A percentile compares a stretch with the other conserved stretches of the same genome.
Evolutionary conservation across 345 rosid species (phyloP).

Genomic region (Sisymbrium altissimum): DNA sequence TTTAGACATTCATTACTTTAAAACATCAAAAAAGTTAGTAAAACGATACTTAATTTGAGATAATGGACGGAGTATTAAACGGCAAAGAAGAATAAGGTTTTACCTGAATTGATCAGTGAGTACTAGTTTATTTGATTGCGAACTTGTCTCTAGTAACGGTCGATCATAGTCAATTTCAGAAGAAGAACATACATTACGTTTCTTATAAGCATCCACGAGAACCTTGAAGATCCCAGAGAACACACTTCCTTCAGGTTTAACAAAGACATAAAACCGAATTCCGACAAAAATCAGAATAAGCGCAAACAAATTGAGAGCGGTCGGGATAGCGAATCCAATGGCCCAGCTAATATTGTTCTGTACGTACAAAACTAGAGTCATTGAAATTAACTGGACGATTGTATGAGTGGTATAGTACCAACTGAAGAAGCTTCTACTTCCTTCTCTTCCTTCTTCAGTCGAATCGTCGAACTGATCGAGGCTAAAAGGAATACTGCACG

Average conservation of each 20-base stretch:
- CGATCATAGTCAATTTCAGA: slow-evolving; percentile 35
- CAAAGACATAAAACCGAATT: slow-evolving; percentile 50
- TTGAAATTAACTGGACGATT: slow-evolving; percentile 46
- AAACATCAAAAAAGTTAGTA: not conserved
- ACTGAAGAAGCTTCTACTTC: slow-evolving; percentile 63
- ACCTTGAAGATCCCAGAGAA: slow-evolving; percentile 53
- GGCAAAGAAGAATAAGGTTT: not conserved
- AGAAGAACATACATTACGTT: slow-evolving; percentile 39
- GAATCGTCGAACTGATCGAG: slow-evolving; percentile 74
- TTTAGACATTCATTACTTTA: not conserved
- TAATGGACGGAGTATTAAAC: too few species aligned
- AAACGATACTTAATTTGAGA: not conserved
- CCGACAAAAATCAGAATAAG: slow-evolving; percentile 59
- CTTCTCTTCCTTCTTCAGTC: slow-evolving; percentile 65
- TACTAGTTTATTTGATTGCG: slow-evolving; percentile 36
- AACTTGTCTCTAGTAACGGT: slow-evolving; percentile 47
- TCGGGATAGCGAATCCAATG: slow-evolving; percentile 72
- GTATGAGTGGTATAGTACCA: slow-evolving; percentile 74
- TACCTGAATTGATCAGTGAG: slow-evolving; percentile 56
- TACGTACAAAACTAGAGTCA: slow-evolving; percentile 61
- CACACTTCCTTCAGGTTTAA: slow-evolving; percentile 64
- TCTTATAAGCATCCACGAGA: slow-evolving; percentile 52
- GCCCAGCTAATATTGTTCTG: slow-evolving; percentile 80
- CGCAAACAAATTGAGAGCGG: slow-evolving; percentile 47
- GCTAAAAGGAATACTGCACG: slow-evolving; percentile 78